Base-by-base conservation (phyloP, 2,329 filamentous ascomycete genomes). In the Sphaerulina vaccinii region DNA sequence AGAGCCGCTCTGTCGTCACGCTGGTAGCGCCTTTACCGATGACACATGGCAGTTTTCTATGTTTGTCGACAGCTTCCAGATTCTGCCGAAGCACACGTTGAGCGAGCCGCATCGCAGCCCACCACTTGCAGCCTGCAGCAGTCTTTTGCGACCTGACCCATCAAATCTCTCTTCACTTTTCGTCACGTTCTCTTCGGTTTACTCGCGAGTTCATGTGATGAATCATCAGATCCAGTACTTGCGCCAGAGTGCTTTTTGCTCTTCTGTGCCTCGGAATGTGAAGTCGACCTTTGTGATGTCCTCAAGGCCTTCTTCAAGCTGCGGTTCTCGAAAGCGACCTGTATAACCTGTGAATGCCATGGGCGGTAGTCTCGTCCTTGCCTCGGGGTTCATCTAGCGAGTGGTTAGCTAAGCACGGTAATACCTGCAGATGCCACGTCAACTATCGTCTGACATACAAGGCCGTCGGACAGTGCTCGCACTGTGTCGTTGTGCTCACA, bases 401-500 rank as follows among this genome's bases (percentile, higher is more conserved):
- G 52, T 35, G 39, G 51, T 58, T 39, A 59, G 51, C 51, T 33
- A 19, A 32, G 46, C n/a, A 29, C 10, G 32, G 35, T 18, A 35
- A 10, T 22, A 49, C 22, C 32, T 55, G 47, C 46, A 49, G 38
- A 29, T 39, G 15, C 18, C 18, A 21, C 36, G 18, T 13, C 36
- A 50, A 51, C 41, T 49, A 47, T 39, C 47, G 36, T 39, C 37
- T 35, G 29, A 65, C 66, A 51, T 58, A 70, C 66, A 51, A 60
- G 39, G 23, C 56, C 59, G 37, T 62, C 68, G 55, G 77, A 81
- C 59, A 91, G 74, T 1, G 90, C 83, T 54, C 93, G 82, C 42
- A 95, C 88, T 1, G 81, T 82, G 66, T 95, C 88, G 66, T 99
- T 99, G 73, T 99, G 93, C 68, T 90, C 84, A 69, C 81, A 83